These are phyloP conservation scores for Fraxinus albicans DNA, from an alignment of 305 asterid genomes.

Conservation along the genomic window DNA sequence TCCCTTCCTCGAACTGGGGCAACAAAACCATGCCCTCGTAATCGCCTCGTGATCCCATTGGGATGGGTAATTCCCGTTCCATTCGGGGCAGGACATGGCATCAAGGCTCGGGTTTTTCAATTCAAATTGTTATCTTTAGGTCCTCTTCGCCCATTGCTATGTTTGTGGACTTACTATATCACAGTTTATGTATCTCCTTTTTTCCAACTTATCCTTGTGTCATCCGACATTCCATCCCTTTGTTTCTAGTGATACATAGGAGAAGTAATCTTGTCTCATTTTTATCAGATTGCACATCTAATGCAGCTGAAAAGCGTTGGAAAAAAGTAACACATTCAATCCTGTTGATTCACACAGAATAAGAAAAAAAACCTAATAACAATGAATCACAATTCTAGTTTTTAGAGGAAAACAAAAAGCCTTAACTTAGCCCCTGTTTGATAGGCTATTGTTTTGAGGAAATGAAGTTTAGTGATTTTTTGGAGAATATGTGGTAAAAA, in stretches of 20 bases:
- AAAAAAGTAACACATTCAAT: background rate
- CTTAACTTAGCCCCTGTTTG: too few relatives aligned
- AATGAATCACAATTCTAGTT: background rate
- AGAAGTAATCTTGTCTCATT: background rate
- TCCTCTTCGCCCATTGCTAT: background rate
- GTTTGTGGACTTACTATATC: background rate
- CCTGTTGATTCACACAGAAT: background rate
- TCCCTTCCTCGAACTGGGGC: background rate
- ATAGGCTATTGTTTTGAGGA: too few relatives aligned
- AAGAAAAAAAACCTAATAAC: background rate
- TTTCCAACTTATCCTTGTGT: background rate
- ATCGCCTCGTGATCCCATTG: background rate
- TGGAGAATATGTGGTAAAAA: background rate
- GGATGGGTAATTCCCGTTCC: background rate
- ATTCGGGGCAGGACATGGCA: background rate
- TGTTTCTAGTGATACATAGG: background rate
- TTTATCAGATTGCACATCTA: background rate
- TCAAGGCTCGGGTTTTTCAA: background rate
- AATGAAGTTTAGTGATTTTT: too few relatives aligned
- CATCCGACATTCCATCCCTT: background rate
- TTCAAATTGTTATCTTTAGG: background rate
- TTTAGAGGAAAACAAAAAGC: background rate
- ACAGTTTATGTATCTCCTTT: background rate
- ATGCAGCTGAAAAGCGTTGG: background rate
- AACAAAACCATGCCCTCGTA: background rate